These are phyloP conservation scores for Vitis cinerea DNA, from an alignment of 164 flowering plant genomes.

Conservation along the genomic window DNA sequence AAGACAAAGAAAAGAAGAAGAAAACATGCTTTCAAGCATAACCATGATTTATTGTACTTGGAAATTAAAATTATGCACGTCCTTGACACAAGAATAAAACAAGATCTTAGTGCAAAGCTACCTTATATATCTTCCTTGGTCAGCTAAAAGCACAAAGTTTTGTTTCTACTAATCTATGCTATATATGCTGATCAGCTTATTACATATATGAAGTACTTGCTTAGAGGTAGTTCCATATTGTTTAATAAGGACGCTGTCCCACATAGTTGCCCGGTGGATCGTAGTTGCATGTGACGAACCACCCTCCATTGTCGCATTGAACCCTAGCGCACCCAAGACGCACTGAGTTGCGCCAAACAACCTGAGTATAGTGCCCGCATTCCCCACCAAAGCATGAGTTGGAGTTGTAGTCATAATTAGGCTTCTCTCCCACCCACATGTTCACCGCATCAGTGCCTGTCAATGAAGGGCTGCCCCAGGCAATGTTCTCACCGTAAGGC, in stretches of 20 bases:
- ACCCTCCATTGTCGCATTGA: slow-evolving; percentile 20
- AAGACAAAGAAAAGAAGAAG: too few relatives aligned
- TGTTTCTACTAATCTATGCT: too few relatives aligned
- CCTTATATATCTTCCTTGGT: too few relatives aligned
- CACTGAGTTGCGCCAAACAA: slow-evolving; percentile 35
- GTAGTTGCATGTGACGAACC: slow-evolving; percentile 39
- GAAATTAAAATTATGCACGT: too few relatives aligned
- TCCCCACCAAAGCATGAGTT: slow-evolving; percentile 26
- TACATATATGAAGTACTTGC: too few relatives aligned
- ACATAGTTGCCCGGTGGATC: slow-evolving; percentile 34
- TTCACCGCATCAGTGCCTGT: slow-evolving; percentile 23
- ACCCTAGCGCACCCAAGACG: slow-evolving; percentile 44
- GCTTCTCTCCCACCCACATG: slow-evolving; percentile 29
- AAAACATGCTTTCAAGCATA: too few relatives aligned
- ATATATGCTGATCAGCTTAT: too few relatives aligned
- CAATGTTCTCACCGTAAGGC: slow-evolving; percentile 40
- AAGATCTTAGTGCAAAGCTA: too few relatives aligned
- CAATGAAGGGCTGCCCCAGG: slow-evolving; percentile 19
- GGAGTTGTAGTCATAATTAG: slow-evolving; percentile 22
- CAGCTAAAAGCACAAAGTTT: too few relatives aligned
- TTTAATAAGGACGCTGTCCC: slow-evolving; percentile 20
- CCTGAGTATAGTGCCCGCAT: slow-evolving; percentile 50
- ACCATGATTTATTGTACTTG: too few relatives aligned
- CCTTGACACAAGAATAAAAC: too few relatives aligned
- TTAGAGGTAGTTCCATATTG: too few relatives aligned